Evolutionary conservation across 768 basidiomycete species (phyloP).

Genomic region (Scleroderma bovista): DNA sequence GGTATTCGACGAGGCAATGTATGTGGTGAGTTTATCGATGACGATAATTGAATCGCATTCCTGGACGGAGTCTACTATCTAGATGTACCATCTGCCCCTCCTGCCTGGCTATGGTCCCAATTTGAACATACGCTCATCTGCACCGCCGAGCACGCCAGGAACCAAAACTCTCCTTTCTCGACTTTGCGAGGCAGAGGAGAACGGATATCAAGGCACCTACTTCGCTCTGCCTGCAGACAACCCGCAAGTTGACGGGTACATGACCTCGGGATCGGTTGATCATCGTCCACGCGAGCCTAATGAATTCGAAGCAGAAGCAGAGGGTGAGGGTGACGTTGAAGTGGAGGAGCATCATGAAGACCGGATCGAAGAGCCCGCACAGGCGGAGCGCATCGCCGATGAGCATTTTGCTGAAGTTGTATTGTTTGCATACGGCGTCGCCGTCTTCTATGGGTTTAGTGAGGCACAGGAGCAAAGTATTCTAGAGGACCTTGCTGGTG

Average conservation of each 20-base stretch:
- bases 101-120: slow-evolving; percentile 87
- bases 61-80: background rate
- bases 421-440: slow-evolving; percentile 85
- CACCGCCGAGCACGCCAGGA: slow-evolving; percentile 44
- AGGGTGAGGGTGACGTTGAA: slow-evolving; percentile 6
- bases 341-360: slow-evolving; percentile 13
- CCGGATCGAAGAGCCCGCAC: slow-evolving; percentile 8
- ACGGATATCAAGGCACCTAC: slow-evolving; percentile 84
- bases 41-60: too few relatives aligned
- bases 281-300: slow-evolving; percentile 26
- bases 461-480: slow-evolving; percentile 78
- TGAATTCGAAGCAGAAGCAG: slow-evolving; percentile 10
- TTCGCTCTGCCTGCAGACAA: slow-evolving; percentile 41
- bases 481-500: slow-evolving; percentile 75
- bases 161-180: slow-evolving; percentile 56
- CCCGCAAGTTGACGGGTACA: slow-evolving; percentile 51
- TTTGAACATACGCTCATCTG: slow-evolving; percentile 81
- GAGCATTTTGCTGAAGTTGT: slow-evolving; percentile 67
- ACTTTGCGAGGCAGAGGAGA: slow-evolving; percentile 84
- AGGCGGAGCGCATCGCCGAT: slow-evolving; percentile 17
- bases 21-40: slow-evolving; percentile 58
- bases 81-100: slow-evolving; percentile 91
- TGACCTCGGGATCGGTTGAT: slow-evolving; percentile 41
- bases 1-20: slow-evolving; percentile 90
- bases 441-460: slow-evolving; percentile 84